These are phyloP conservation scores for Arctium minus DNA, from an alignment of 129 eudicot genomes.

Conservation along the genomic window DNA sequence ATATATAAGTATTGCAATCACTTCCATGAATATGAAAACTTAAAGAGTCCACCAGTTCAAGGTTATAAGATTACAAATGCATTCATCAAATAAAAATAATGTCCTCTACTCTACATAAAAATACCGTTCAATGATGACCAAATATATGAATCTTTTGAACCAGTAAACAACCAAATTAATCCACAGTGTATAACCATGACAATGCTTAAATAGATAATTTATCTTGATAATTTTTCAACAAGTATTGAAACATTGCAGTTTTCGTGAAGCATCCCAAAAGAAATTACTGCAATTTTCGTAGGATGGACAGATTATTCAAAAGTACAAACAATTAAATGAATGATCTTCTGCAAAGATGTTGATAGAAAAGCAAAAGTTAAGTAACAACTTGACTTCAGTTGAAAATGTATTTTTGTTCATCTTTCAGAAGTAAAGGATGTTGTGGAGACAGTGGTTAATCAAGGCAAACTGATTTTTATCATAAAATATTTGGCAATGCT, in stretches of 20 bases:
- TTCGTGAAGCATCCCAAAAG: background rate
- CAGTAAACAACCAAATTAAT: background rate
- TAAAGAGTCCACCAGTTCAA: no score
- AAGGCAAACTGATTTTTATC: background rate
- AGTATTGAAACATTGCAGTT: background rate
- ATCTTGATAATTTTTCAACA: background rate
- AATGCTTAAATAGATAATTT: background rate
- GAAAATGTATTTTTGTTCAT: background rate
- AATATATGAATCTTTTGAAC: background rate
- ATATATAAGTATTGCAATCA: background rate
- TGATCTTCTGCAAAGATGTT: background rate
- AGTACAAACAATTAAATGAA: background rate
- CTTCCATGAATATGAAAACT: background rate
- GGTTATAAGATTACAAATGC: background rate
- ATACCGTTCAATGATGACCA: background rate
- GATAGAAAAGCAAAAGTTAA: background rate
- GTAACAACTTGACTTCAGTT: background rate
- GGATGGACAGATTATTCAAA: background rate
- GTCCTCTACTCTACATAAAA: background rate
- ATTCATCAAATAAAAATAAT: background rate
- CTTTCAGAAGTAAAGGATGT: background rate
- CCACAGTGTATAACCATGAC: background rate
- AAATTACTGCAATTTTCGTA: background rate
- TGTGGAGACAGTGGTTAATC: background rate
- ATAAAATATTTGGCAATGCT: background rate